Base-by-base conservation (phyloP, 345 rosid species). In the Heritiera littoralis region DNA sequence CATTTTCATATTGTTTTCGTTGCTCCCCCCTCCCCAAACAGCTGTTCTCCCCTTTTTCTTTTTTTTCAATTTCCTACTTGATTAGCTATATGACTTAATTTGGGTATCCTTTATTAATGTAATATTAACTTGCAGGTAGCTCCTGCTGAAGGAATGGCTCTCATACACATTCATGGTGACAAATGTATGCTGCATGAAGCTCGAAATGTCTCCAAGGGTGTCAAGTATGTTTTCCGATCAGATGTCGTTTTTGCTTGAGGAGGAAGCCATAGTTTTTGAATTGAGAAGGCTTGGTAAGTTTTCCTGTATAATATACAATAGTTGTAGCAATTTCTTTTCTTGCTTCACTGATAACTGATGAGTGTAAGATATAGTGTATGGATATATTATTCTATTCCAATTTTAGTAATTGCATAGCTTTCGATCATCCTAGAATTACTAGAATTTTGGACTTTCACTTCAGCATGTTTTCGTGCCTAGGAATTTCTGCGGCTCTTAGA, bases 171-270 rank as follows among this genome's bases (percentile, higher is more conserved):
- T 76, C 99, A 94, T 76, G 99, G 98, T 40, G 92, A 90, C 81
- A 92, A 90, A 81, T 92, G 99, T 71, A 82, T 94, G 98, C 81
- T 96, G 89, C 99, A 92, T 74, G 98, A 94, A 91, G 97, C 93
- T 20, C 86, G 85, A 52, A 92, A 89, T 64, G 95, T 94, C 48
- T 75, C 89, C 3, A 90, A 89, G 76, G 98, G 99, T 1, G 85
- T 89, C 79, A 94, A 96, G 88, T 96, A 94, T 80, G 89, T 96
- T 65, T 88, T 94, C 79, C 93, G 98, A 61, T 94, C 98, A 38
- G 99, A 94, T 83, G 98, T 94, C 23, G 92, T 85, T 85, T 96
- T 96, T 88, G 98, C 97, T 78, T 92, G 88, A 90, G 40, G 23
- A 89, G 55, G 15, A 9, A 9, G 23, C 15, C 2, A 6, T 49